Conservation (phyloP, 805 yeast species). For the Suhomyces canberraensis region DNA sequence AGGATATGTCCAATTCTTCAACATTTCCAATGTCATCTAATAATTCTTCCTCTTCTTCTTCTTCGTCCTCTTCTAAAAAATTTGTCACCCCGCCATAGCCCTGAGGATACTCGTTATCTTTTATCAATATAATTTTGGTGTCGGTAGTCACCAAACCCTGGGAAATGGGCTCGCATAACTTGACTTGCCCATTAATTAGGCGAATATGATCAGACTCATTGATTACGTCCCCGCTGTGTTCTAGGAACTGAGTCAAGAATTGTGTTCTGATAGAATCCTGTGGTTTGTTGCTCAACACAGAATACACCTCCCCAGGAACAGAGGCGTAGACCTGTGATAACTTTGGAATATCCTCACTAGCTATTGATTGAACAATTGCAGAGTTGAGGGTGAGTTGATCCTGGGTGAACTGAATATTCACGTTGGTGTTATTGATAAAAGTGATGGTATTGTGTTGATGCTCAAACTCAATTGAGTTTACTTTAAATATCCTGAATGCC, state of each 20-base stretch:
- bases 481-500: slow-evolving; percentile 32
- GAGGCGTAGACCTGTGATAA: slow-evolving; percentile 45
- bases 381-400: slow-evolving; percentile 33
- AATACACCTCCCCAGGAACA: slow-evolving; percentile 43
- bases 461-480: slow-evolving; percentile 27
- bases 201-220: slow-evolving; percentile 44
- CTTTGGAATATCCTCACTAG: slow-evolving; percentile 28
- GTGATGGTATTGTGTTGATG: slow-evolving; percentile 29
- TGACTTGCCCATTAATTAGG: slow-evolving; percentile 46
- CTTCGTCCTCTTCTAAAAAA: slow-evolving; percentile 6
- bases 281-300: slow-evolving; percentile 30
- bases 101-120: slow-evolving; percentile 15
- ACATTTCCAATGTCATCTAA: slow-evolving; percentile 4
- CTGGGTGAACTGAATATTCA: slow-evolving; percentile 30
- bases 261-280: slow-evolving; percentile 31
- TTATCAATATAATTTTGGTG: slow-evolving; percentile 57
- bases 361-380: slow-evolving; percentile 36
- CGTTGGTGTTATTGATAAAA: slow-evolving; percentile 36
- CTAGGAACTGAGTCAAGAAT: slow-evolving; percentile 24
- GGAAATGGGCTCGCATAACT: slow-evolving; percentile 68
- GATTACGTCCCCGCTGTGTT: slow-evolving; percentile 23
- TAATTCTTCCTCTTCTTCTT: slow-evolving; percentile 7
- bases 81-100: slow-evolving; percentile 2
- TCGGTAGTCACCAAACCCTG: slow-evolving; percentile 54
- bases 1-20: slow-evolving; percentile 26